phyloP scores from a whole-genome alignment of 2,329 filamentous ascomycete species.

The Scedosporium aurantiacum region DNA sequence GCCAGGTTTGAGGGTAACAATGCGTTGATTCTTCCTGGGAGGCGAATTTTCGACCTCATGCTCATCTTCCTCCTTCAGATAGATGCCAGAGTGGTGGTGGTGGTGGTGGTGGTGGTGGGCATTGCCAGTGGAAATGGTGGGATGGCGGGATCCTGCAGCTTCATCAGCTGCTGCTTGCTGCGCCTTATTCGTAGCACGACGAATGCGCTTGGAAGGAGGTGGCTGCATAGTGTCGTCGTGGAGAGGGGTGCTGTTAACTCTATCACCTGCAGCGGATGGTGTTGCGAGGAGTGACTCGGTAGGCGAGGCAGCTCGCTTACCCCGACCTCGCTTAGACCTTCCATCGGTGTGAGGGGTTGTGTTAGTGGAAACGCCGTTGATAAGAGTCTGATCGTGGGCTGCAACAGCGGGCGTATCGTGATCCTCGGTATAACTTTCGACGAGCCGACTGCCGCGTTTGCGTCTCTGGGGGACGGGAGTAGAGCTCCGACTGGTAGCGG shows the following conservation, averaged over 20 bases:
- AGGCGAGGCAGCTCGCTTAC: not conserved
- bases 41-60: not conserved
- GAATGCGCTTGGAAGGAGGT: not conserved
- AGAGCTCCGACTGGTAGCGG: constrained; percentile 33
- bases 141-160: not conserved
- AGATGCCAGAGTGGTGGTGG: constrained; percentile 6
- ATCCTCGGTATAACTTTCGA: not conserved
- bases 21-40: not conserved
- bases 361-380: not conserved
- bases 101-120: constrained; percentile 16
- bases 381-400: not conserved
- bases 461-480: constrained; percentile 31
- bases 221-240: not conserved
- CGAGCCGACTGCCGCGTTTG: constrained; percentile 13
- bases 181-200: constrained; percentile 5
- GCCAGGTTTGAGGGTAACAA: constrained; percentile 7
- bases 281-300: not conserved
- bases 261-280: not conserved
- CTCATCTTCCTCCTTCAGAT: not conserved
- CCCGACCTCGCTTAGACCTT: not conserved
- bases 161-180: not conserved
- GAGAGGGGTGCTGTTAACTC: not conserved
- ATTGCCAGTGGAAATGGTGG: constrained; percentile 11
- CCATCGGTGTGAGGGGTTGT: not conserved
- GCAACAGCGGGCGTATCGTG: not conserved